phyloP scores from a whole-genome alignment of 1,139 yeast species.

The Casaregolazyma lundiana region DNA sequence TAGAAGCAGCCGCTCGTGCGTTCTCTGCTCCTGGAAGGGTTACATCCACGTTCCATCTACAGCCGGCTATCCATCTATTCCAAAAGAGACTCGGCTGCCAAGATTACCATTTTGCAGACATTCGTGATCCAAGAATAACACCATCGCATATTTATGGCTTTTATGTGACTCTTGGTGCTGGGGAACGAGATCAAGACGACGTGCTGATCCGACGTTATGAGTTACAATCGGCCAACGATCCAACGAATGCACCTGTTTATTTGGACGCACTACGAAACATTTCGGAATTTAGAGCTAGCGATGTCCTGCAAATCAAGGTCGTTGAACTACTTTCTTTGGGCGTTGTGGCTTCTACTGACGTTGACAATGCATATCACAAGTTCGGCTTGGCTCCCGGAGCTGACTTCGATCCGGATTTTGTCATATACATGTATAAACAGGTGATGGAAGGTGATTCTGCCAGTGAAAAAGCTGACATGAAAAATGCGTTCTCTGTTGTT shows the following conservation, averaged over 20 bases:
- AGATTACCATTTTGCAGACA: conserved; percentile 6
- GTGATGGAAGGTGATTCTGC: conserved; percentile 6
- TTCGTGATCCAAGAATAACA: not conserved
- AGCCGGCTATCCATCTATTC: conserved; percentile 13
- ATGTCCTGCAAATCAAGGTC: conserved; percentile 48
- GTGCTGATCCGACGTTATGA: conserved; percentile 60
- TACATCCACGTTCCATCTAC: conserved; percentile 15
- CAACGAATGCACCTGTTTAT: conserved; percentile 51
- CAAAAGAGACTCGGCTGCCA: conserved; percentile 9
- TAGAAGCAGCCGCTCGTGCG: conserved; percentile 21
- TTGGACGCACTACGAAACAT: conserved; percentile 60
- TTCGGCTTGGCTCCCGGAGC: conserved; percentile 44
- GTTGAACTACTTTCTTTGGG: conserved; percentile 53
- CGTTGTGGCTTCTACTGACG: conserved; percentile 57
- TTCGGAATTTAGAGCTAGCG: conserved; percentile 44
- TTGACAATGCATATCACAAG: conserved; percentile 48
- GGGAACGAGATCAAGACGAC: conserved; percentile 57
- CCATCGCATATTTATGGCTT: conserved; percentile 15
- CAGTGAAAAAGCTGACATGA: conserved; percentile 12
- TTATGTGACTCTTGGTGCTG: conserved; percentile 54
- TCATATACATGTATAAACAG: conserved; percentile 27
- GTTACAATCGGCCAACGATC: conserved; percentile 50
- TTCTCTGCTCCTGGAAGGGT: conserved; percentile 13
- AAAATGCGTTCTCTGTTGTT: conserved; percentile 23
- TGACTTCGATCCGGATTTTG: conserved; percentile 22